Base-by-base conservation (phyloP, 768 basidiomycete species). In the Termitomyces sp. region DNA sequence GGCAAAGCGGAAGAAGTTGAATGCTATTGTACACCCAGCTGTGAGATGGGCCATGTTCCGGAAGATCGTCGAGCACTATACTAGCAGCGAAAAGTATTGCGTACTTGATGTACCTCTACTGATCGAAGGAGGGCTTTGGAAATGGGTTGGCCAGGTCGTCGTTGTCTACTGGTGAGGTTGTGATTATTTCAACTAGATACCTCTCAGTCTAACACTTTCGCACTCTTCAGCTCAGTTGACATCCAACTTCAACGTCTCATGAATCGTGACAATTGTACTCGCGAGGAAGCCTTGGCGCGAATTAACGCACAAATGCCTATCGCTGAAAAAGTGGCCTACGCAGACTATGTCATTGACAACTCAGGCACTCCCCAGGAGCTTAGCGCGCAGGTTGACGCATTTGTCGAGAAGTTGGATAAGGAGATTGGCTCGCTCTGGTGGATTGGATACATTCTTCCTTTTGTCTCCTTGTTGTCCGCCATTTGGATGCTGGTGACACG, bases 101-200 rank as follows among this genome's bases (percentile, higher is more conserved):
- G 80, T 98, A 2, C 74, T 98, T 65, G 97, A 98, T 72, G 91
- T 97, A 5, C 97, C 97, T 37, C 75, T 98, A 55, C 77, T 99
- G 59, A 88, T 99, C 60, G 97, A 99, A 71, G 87, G 91, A 0
- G 88, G 88, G 2, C 70, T 98, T 42, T 94, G 89, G 85, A 85
- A 82, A 68, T 89, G 84, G 81, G 89, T 95, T 49, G 94, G 88
- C 4, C 81, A 83, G 63, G 86, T 98, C 29, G 81, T 95, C 3
- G 88, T 99, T 10, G 95, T 97, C 5, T 96, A 94, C 70, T 97
- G 95, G 96, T 97, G 57, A 54, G 83, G 52, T 56, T 45, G 52
- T 51, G 42, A 53, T 59, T 25, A 43, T 40, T 47, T 37, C 25
- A 25, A 3, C 25, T 45, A n/a, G 29, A 29, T 15, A n/a, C 48